Evolutionary conservation across 1,139 yeast species (phyloP).

Genomic region (Geotrichum aggregatum): DNA sequence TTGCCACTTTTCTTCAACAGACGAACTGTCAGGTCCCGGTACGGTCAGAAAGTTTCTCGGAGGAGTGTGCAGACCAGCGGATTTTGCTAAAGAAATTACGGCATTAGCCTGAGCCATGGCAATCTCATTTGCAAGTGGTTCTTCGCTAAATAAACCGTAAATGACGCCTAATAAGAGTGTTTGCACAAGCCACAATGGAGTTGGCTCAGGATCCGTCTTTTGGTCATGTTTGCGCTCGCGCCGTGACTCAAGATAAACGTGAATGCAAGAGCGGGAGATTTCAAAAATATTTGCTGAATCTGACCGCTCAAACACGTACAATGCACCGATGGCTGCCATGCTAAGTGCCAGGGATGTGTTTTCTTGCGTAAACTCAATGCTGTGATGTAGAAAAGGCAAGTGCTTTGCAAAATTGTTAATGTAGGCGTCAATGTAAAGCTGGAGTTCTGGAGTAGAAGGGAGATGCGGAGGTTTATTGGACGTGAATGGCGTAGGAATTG

Average conservation of each 20-base stretch:
- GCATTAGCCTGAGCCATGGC: slow-evolving; percentile 75
- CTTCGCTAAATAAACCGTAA: slow-evolving; percentile 78
- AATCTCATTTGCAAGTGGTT: slow-evolving; percentile 62
- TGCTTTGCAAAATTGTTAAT: slow-evolving; percentile 72
- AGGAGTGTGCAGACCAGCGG: slow-evolving; percentile 72
- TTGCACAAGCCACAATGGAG: slow-evolving; percentile 87
- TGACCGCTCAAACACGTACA: slow-evolving; percentile 74
- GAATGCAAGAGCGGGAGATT: slow-evolving; percentile 72
- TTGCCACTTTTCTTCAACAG: slow-evolving; percentile 55
- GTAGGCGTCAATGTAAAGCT: slow-evolving; percentile 65
- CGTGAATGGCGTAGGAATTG: slow-evolving; percentile 60
- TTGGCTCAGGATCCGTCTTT: slow-evolving; percentile 41
- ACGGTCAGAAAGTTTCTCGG: slow-evolving; percentile 38
- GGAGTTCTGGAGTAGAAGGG: slow-evolving; percentile 70
- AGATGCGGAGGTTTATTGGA: slow-evolving; percentile 48
- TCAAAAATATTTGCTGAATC: slow-evolving; percentile 75
- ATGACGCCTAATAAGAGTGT: slow-evolving; percentile 75
- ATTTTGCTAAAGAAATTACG: slow-evolving; percentile 70
- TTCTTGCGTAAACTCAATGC: slow-evolving; percentile 55
- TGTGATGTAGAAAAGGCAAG: slow-evolving; percentile 77
- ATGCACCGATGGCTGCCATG: slow-evolving; percentile 86
- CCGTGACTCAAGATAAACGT: slow-evolving; percentile 64
- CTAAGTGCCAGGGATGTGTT: slow-evolving; percentile 74
- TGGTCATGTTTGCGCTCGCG: slow-evolving; percentile 38
- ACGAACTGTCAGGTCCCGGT: slow-evolving; percentile 37